These are phyloP conservation scores for Pythium guiyangense DNA, from an alignment of 352 stramenopile genomes.

Conservation along the genomic window DNA sequence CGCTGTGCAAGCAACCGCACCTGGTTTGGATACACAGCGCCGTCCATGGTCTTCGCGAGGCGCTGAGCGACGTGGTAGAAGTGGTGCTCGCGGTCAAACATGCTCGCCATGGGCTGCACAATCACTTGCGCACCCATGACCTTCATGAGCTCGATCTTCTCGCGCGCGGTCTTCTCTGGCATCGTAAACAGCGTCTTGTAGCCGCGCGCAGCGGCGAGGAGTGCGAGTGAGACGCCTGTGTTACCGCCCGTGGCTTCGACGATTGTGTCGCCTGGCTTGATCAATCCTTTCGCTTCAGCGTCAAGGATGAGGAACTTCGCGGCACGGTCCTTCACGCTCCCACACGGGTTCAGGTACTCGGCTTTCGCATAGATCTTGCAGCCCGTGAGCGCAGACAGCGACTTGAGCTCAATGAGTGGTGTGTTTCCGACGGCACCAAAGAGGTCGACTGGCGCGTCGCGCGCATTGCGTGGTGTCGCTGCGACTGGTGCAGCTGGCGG, in stretches of 20 bases:
- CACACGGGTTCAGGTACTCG: constrained; percentile 89
- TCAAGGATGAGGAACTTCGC: constrained; percentile 92
- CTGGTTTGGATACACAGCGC: constrained; percentile 55
- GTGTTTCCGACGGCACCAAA: constrained; percentile 72
- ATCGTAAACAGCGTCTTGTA: constrained; percentile 83
- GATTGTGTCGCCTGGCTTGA: constrained; percentile 62
- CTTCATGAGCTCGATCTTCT: constrained; percentile 83
- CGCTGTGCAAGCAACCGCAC: no score
- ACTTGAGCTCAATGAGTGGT: constrained; percentile 63
- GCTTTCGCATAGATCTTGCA: constrained; percentile 80
- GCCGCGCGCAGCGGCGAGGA: constrained; percentile 82
- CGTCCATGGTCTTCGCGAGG: constrained; percentile 27
- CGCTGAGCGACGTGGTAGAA: constrained; percentile 75
- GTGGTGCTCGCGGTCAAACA: constrained; percentile 66
- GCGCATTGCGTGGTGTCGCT: no score
- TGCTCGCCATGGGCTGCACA: constrained; percentile 52
- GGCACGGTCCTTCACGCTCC: constrained; percentile 93
- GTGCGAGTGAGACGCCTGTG: constrained; percentile 89
- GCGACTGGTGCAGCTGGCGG: neutral
- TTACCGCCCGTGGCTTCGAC: constrained; percentile 89
- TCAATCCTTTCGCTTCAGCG: constrained; percentile 81
- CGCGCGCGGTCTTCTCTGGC: constrained; percentile 54
- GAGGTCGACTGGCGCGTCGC: constrained; percentile 49
- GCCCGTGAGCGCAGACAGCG: constrained; percentile 56
- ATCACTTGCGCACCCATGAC: constrained; percentile 65